phyloP scores from a whole-genome alignment of 306 rosid species.

The Gynostemma pentaphyllum region DNA sequence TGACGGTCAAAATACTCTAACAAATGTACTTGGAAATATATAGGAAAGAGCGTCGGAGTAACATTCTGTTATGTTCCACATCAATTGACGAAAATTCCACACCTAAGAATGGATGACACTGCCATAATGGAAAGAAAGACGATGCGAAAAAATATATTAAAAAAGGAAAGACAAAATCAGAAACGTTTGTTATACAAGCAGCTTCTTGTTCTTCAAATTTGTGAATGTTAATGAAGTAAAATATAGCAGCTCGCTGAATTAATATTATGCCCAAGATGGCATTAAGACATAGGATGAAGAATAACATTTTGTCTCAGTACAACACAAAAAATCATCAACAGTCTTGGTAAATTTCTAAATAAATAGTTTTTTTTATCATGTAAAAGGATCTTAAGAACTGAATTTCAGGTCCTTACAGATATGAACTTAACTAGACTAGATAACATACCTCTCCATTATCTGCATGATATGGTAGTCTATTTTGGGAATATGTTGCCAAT shows the following conservation, averaged over 20 bases:
- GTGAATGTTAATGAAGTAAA: background rate
- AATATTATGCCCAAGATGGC: background rate
- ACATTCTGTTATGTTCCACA: background rate
- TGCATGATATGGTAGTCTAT: slow-evolving; percentile 59
- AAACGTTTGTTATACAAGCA: background rate
- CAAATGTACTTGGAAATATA: background rate
- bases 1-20: background rate
- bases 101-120: background rate
- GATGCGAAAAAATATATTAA: background rate
- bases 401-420: background rate
- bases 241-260: background rate
- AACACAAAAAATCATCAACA: background rate
- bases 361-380: background rate
- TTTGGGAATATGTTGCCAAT: slow-evolving; percentile 60
- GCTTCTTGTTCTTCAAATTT: background rate
- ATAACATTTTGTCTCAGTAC: background rate
- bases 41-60: background rate
- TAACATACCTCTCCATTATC: slow-evolving; percentile 41
- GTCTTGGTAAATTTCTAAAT: background rate
- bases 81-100: background rate
- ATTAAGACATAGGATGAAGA: background rate
- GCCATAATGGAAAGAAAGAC: background rate
- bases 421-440: background rate
- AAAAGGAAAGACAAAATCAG: background rate
- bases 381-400: background rate